Conservation (phyloP, 352 stramenopile genomes). For the Globisporangium acanthophoron region DNA sequence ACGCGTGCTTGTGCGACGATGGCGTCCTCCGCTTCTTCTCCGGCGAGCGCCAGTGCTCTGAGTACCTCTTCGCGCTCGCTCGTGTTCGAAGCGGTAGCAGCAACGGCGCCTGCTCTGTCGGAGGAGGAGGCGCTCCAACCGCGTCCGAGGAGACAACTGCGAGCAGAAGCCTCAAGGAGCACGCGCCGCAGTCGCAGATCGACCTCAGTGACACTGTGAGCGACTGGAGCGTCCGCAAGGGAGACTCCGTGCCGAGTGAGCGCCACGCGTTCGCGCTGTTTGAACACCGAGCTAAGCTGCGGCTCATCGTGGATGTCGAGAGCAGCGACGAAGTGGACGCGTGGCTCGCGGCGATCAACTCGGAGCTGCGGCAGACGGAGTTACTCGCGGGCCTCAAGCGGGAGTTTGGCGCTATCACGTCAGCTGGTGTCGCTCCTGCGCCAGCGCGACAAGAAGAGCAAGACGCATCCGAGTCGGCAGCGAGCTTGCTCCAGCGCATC, state of each 20-base stretch:
- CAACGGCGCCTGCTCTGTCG: constrained; percentile 11
- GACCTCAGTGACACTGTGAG: constrained; percentile 26
- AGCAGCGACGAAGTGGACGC: constrained; percentile 25
- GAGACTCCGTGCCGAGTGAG: constrained; percentile 16
- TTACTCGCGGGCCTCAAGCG: constrained; percentile 4
- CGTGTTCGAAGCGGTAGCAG: constrained; percentile 22
- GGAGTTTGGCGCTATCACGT: neutral
- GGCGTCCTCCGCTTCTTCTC: constrained; percentile 52
- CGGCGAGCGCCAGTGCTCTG: constrained; percentile 31
- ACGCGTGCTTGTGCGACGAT: constrained; percentile 60
- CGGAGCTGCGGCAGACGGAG: constrained; percentile 32
- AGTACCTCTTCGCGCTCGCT: constrained; percentile 54
- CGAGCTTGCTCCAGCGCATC: neutral
- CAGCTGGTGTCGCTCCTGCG: neutral
- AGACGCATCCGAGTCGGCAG: no score
- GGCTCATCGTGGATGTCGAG: constrained; percentile 46
- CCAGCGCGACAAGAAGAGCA: no score
- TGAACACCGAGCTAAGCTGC: constrained; percentile 33
- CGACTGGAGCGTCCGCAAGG: constrained; percentile 48
- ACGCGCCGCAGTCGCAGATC: constrained; percentile 32
- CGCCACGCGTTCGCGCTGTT: constrained; percentile 70
- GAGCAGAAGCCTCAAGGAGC: constrained; percentile 20
- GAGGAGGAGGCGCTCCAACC: neutral
- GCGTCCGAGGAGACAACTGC: no score
- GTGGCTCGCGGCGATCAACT: constrained; percentile 42